Base-by-base conservation (phyloP, 2,329 filamentous ascomycete genomes). In the Sclerotinia spermophila region DNA sequence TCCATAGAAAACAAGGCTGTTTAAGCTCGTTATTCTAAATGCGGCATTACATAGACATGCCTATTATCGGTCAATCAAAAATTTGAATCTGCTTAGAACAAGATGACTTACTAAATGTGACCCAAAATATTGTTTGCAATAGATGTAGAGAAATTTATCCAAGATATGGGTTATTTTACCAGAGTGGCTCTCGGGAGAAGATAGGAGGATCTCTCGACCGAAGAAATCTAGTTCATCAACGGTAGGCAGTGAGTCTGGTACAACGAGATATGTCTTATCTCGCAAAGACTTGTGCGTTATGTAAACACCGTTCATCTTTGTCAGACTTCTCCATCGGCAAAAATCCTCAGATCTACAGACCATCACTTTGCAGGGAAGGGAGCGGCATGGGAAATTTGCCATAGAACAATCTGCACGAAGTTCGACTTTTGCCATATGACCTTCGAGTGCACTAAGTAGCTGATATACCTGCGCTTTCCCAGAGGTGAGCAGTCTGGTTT, bases 1-100 rank as follows among this genome's bases (percentile, higher is more conserved):
- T n/a, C 74, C 73, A 44, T 74, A 75, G 11, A 71, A 68, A 1
- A 72, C 74, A 38, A 75, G 64, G 15, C 71, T 71, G n/a, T 72
- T 74, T 8, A 75, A 59, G 53, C 68, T 73, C 48, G 71, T 72
- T n/a, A 75, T 71, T 15, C 70, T 69, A 15, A 68, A 62, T 2
- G 73, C 71, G 10, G 71, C 51, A 40, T 70, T 60, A 45, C 68
- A 64, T 24, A 75, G 58, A 30, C 60, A 19, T 42, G 72, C 69
- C 72, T 72, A 7, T 15, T 2, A 8, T 56, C 30, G 66, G 64
- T 48, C 68, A 60, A 48, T 19, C 3, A 10, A 30, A 30, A 7
- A 5, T 8, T 17, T 24, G 5, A 17, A 17, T 40, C 10, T 5
- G 10, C 5, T 1, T 7, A 5, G 7, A 40, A 45, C 0, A 30